Base-by-base conservation (phyloP, 1,284 basidiomycete species). In the Ganoderma sinense region DNA sequence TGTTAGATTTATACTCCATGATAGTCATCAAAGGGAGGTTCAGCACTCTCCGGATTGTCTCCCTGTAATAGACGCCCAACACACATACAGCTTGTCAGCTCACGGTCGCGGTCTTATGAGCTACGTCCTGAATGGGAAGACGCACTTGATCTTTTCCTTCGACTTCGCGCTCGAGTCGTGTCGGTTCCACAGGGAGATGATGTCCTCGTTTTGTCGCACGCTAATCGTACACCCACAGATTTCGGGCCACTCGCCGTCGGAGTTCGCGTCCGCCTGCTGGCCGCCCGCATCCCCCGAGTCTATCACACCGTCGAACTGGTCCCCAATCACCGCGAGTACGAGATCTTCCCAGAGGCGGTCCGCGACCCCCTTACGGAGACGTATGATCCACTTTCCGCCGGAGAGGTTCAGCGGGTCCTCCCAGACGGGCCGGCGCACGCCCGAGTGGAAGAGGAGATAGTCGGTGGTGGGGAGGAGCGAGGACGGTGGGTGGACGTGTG, bases 361-460 rank as follows among this genome's bases (percentile, higher is more conserved):
- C 8, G 92, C 88, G 59, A 94, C 85, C 53, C 94, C 94, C 78
- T 95, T 95, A 78, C 89, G 89, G 62, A 97, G 86, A 71, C 95
- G 92, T 71, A 97, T 89, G 72, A 94, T 94, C 94, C 95, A 97
- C 82, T 96, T 96, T n/a, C 95, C 95, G 36, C 95, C 95, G n/a
- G 88, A 80, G 64, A 92, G 82, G 80, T 97, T 97, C 67, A 95
- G 84, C 2, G 94, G 94, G 80, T 96, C 95, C 80, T 97, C 95
- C 95, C 95, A 97, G 10, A 96, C 92, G 1, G 95, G 95, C 68
- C 94, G 87, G 40, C 89, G 90, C 65, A 97, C 85, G 61, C 91
- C 92, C 3, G 89, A 84, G 77, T 95, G 94, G 83, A 97, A 97
- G 71, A 97, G 86, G 62, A 96, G 88, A 73, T 94, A 94, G 80